Base-by-base conservation (phyloP, 2,329 filamentous ascomycete species). In the Pseudopyrenochaeta lycopersici region DNA sequence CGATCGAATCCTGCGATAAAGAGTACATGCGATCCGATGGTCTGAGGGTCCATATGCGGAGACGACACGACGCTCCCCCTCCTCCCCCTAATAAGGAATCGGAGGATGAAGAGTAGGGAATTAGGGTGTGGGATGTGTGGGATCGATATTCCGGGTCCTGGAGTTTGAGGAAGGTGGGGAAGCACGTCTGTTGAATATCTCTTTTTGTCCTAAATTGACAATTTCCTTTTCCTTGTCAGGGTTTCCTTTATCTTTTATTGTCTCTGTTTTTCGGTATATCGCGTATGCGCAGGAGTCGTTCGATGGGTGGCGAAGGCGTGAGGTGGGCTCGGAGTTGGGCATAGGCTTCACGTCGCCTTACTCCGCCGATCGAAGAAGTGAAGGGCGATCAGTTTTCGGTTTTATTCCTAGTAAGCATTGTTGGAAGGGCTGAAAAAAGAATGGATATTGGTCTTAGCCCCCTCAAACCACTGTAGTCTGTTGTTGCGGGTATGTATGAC, bases 21-120 rank as follows among this genome's bases (percentile, higher is more conserved):
- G 46, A 54, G n/a, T 73, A 70, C 40, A 52, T 56, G 21, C 58
- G 69, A 11, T 70, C 68, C 1, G 70, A 73, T 49, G 69, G 62
- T 3, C 23, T 66, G 33, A 54, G 46, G 32, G 60, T 63, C 29
- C 63, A 65, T 21, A 52, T 62, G 42, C 54, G 63, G 2, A 60
- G 52, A 40, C 38, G 56, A 15, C 63, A 65, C 31, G 51, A 50
- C 23, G 54, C 56, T n/a, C 51, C 57, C 14, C 54, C 53, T 10
- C 17, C 53, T 10, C 17, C 43, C 9, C 29, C 43, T 20, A 32
- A 41, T 11, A 45, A 51, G 35, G 41, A 36, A 12, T 46, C 51
- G 5, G 47, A 42, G 18, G 31, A 42, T 20, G 41, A 33, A 27
- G 33, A 36, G 14, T 27, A 45, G 12, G 29, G 2, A 12, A 7